Evolutionary conservation across 129 eudicot genomes (phyloP).

Genomic region (Flaveria ramosissima): DNA sequence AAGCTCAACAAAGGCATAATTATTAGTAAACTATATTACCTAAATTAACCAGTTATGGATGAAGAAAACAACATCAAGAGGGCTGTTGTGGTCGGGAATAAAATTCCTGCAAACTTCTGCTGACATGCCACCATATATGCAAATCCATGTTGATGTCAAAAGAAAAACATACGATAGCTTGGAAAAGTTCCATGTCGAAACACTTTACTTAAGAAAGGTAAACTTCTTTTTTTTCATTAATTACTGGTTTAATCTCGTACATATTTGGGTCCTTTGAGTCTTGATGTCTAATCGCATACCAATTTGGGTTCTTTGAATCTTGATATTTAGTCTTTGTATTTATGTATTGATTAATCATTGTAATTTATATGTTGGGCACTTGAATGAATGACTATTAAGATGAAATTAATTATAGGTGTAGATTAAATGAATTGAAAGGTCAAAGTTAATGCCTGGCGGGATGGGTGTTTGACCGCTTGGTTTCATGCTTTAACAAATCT

Average conservation of each 20-base stretch:
- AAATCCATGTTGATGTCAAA: conserved; percentile 86
- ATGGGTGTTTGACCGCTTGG: not conserved
- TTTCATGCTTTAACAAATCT: not conserved
- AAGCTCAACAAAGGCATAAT: conserved; percentile 74
- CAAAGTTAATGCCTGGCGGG: conserved; percentile 6
- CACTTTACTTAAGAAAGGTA: conserved; percentile 84
- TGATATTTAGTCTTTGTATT: not conserved
- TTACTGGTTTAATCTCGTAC: not conserved
- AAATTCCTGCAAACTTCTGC: conserved; percentile 44
- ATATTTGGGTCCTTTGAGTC: not conserved
- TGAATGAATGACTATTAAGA: conserved; percentile 20
- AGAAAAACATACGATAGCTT: conserved; percentile 80
- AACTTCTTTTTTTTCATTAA: not conserved
- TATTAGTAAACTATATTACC: conserved; percentile 45
- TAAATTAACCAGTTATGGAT: conserved; percentile 27
- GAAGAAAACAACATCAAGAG: conserved; percentile 38
- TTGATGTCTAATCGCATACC: not conserved
- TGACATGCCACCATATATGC: conserved; percentile 95
- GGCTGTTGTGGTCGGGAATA: conserved; percentile 36
- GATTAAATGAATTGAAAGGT: conserved; percentile 17
- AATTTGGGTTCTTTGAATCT: too few relatives aligned
- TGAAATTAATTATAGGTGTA: conserved; percentile 8
- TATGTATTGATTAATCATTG: conserved; percentile 16
- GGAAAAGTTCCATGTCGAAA: conserved; percentile 86
- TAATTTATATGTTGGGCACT: not conserved